These are phyloP conservation scores for Tricholoma saponaceum DNA, from an alignment of 768 basidiomycete genomes.

Conservation along the genomic window DNA sequence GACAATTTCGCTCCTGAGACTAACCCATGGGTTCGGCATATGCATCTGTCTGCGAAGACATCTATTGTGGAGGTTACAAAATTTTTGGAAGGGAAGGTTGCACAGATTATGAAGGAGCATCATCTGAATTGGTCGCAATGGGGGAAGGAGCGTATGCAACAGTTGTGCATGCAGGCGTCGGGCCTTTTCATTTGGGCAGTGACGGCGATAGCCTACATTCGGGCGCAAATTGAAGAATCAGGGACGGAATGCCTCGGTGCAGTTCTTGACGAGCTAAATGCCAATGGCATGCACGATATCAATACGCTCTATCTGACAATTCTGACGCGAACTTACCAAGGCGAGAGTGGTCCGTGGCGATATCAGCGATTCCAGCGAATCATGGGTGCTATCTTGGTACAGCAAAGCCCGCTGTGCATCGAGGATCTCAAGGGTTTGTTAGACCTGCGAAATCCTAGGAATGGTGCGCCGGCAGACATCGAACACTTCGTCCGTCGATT, in stretches of 20 bases:
- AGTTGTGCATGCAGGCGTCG: too few species aligned
- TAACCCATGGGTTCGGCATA: slow-evolving; percentile 4
- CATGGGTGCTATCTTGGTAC: slow-evolving; percentile 11
- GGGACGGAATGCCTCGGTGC: slow-evolving; percentile 12
- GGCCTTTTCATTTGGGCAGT: slow-evolving; percentile 15
- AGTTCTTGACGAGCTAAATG: too few species aligned
- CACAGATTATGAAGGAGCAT: slow-evolving; percentile 1
- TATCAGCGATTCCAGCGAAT: slow-evolving; percentile 15
- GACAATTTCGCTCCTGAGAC: slow-evolving; percentile 1
- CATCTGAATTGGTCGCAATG: not conserved
- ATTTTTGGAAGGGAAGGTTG: slow-evolving; percentile 4
- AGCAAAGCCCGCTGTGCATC: slow-evolving; percentile 8
- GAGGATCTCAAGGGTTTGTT: slow-evolving; percentile 1
- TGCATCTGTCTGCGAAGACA: too few species aligned
- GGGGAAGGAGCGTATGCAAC: slow-evolving; percentile 5
- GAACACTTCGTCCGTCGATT: too few species aligned
- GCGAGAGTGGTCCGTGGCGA: slow-evolving; percentile 1
- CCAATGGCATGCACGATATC: slow-evolving; percentile 8
- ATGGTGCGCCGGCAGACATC: slow-evolving; percentile 8
- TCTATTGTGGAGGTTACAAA: not conserved
- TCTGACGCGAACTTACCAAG: not conserved
- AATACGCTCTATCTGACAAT: slow-evolving; percentile 12
- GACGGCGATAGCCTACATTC: slow-evolving; percentile 7
- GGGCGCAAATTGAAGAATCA: not conserved
- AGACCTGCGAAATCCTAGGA: too few species aligned